phyloP scores from a whole-genome alignment of 2,329 filamentous ascomycete species.

The Lojkania enalia region DNA sequence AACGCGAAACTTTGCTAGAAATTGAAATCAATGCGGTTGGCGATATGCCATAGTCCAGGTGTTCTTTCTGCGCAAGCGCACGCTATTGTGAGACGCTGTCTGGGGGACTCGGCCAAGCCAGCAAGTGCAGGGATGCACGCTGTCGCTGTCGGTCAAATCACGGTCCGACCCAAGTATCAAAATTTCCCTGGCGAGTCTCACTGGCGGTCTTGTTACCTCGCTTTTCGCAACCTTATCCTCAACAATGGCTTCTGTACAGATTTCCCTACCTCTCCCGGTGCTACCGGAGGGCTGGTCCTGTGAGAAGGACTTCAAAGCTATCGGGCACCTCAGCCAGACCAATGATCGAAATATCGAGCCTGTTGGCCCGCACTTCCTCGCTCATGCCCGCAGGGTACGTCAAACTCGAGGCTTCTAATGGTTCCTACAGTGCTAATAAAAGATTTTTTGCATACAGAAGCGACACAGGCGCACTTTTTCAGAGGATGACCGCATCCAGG shows the following conservation, averaged over 20 bases:
- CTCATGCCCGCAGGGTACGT: constrained; percentile 86
- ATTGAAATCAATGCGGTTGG: constrained; percentile 19
- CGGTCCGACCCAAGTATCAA: constrained; percentile 3
- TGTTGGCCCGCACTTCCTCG: constrained; percentile 95
- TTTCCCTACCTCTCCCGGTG: constrained; percentile 69
- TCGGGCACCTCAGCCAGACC: constrained; percentile 75
- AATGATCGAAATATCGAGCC: constrained; percentile 90
- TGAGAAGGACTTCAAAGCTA: constrained; percentile 88
- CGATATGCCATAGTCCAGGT: constrained; percentile 15
- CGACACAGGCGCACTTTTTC: constrained; percentile 97
- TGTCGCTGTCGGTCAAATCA: neutral
- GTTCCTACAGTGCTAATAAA: constrained; percentile 20
- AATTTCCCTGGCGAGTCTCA: constrained; percentile 5
- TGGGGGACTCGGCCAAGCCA: constrained; percentile 8
- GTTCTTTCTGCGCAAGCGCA: constrained; percentile 21
- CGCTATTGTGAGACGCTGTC: constrained; percentile 24
- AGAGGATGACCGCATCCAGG: constrained; percentile 97
- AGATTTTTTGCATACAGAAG: constrained; percentile 57
- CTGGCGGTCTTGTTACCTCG: constrained; percentile 6
- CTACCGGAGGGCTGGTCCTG: constrained; percentile 80
- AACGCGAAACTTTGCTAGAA: too few species aligned
- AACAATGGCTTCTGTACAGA: constrained; percentile 67
- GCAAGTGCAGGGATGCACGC: constrained; percentile 9
- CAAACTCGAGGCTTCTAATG: constrained; percentile 1
- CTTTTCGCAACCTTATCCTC: constrained; percentile 9